Evolutionary conservation across 2,329 filamentous ascomycete genomes (phyloP), one percentile per base, ranked within the genome.

Genomic region (Fusarium setosum): DNA sequence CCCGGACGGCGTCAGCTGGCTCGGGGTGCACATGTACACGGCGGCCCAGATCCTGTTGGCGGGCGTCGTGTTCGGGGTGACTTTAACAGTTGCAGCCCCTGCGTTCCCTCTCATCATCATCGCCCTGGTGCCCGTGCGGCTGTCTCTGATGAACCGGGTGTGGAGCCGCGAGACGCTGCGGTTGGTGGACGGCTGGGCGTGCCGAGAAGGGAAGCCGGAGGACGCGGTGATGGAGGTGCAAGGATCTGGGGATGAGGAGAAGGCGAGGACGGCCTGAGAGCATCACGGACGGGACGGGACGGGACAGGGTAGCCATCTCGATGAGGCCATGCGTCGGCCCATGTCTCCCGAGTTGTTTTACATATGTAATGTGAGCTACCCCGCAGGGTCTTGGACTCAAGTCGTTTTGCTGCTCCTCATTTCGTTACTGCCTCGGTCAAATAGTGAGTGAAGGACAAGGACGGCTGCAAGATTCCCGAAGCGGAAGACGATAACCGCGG

Each of bases 41-140:
- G 51, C 87, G 2, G 75, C 84, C 1, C 87, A 90, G 72, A 83
- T 90, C 21, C 65, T 85, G 2, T 75, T 88, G 41, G 89, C 88
- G 4, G 82, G 83, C 0, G 79, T 84, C 5, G 85, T 90, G n/a
- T 90, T 90, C 68, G 84, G 86, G 31, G 76, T 90, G 15, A 90
- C 88, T 0, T 78, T 90, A 50, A 90, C 87, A 0, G 81, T 84
- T n/a, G 88, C 83, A 0, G 87, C 87, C 1, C 87, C 87, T 0
- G 86, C 83, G 0, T 90, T 90, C 64, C 88, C 88, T 1, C 76
- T 91, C 8, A 81, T 90, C 23, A 89, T 91, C 59, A 86, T 90
- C 52, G 81, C 84, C 6, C 74, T 90, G n/a, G 88, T 91, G 2
- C 88, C 88, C 0, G 79, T 88, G n/a, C 79, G 88, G 11, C 72